Percentiles rank a stretch among this genome's conserved stretches.
Conservation (phyloP, 106 monocot genomes). For the Phalaenopsis equestris region DNA sequence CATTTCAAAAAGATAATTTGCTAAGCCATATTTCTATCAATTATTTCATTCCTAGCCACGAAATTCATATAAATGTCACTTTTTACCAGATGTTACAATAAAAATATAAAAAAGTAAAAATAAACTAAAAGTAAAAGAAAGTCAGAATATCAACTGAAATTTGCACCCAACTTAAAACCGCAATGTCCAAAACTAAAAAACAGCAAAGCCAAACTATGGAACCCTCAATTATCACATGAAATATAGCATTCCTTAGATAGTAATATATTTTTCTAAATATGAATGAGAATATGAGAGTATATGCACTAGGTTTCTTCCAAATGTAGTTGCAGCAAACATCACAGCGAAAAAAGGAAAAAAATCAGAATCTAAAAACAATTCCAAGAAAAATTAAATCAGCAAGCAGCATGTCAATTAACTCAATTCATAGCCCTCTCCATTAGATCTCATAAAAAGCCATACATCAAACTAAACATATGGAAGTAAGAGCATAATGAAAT, state of each 20-base stretch:
- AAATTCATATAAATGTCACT: no score
- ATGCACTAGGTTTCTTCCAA: neutral
- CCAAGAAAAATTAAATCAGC: neutral
- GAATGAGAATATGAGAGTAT: neutral
- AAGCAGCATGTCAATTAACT: neutral
- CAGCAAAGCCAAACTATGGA: neutral
- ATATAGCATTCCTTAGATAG: neutral
- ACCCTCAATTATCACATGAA: neutral
- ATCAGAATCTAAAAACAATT: neutral
- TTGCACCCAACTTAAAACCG: neutral
- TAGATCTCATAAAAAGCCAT: neutral
- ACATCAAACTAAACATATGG: neutral
- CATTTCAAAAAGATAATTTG: no score
- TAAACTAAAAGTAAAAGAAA: no score
- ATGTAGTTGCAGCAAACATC: neutral
- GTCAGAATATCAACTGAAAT: neutral
- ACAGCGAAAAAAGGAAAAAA: neutral
- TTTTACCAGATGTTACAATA: no score
- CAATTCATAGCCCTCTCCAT: neutral
- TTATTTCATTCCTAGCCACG: no score
- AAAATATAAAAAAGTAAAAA: no score
- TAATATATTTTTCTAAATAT: neutral
- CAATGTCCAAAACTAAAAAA: neutral
- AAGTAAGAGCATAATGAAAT: neutral
- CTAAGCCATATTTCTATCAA: no score